These are phyloP conservation scores for Panicum miliaceum DNA, from an alignment of 176 grass and related monocot genomes.

Conservation along the genomic window DNA sequence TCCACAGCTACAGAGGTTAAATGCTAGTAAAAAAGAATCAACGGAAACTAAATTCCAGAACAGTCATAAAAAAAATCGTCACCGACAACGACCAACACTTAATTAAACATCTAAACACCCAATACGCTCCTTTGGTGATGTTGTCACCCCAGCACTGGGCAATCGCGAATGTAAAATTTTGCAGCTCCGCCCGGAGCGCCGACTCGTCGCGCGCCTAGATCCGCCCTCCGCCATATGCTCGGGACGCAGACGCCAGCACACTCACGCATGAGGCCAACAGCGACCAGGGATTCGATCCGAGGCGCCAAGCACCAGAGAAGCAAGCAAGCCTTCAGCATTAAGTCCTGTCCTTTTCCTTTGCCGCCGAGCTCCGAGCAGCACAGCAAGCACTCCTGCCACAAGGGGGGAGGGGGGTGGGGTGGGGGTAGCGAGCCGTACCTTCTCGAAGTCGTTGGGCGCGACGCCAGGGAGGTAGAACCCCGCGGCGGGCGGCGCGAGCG, in stretches of 20 bases:
- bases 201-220: too few species aligned
- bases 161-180: not conserved
- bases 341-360: too few species aligned
- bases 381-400: too few species aligned
- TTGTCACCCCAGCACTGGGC: not conserved
- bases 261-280: too few species aligned
- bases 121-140: not conserved
- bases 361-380: too few species aligned
- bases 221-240: too few species aligned
- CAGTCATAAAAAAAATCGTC: not conserved
- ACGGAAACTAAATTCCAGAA: slow-evolving; percentile 13
- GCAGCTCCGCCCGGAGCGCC: not conserved
- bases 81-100: not conserved
- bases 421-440: slow-evolving; percentile 38
- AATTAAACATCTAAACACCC: not conserved
- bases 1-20: not conserved
- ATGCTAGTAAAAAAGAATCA: not conserved
- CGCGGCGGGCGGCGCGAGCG: slow-evolving; percentile 42
- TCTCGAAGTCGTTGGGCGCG: slow-evolving; percentile 83
- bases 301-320: too few species aligned
- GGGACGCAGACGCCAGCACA: too few species aligned
- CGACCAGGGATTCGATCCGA: too few species aligned
- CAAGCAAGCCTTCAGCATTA: too few species aligned
- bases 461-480: slow-evolving; percentile 91
- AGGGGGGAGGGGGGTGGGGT: too few species aligned